A percentile compares a stretch with the other conserved stretches of the same genome.
phyloP scores from a whole-genome alignment of 805 yeast genomes.

The Metschnikowia baotianmanensis region DNA sequence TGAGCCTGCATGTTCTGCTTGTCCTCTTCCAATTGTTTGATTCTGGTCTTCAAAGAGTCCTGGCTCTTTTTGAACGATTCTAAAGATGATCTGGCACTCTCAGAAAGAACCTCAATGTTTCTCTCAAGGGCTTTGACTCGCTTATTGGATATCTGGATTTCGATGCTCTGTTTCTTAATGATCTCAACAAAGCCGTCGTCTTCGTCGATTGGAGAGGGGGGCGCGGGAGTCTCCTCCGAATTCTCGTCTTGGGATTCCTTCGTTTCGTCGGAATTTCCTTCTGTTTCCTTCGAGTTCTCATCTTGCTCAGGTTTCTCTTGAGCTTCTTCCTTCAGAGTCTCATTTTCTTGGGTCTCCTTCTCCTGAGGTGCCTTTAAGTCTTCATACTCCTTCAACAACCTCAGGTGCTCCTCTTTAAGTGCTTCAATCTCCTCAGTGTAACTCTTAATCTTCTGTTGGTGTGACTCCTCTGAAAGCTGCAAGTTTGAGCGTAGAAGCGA shows the following conservation, averaged over 20 bases:
- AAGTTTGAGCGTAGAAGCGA: neutral
- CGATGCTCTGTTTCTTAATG: conserved; percentile 1
- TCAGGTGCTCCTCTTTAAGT: conserved; percentile 3
- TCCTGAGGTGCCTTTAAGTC: conserved; percentile 2
- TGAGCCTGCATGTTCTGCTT: conserved; percentile 22
- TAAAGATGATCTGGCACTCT: conserved; percentile 13
- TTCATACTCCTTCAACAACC: conserved; percentile 1
- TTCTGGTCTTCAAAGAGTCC: conserved; percentile 11
- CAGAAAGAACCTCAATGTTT: conserved; percentile 16
- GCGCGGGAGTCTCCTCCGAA: no score
- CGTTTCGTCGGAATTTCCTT: no score
- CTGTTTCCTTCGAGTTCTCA: no score
- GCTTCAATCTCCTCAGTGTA: neutral
- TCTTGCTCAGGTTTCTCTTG: no score
- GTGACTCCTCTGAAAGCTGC: conserved; percentile 1
- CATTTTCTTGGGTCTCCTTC: neutral
- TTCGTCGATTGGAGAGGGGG: no score
- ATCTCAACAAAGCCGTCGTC: neutral
- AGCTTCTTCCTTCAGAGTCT: no score
- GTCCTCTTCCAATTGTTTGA: conserved; percentile 23
- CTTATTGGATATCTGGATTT: conserved; percentile 4
- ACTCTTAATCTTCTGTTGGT: neutral
- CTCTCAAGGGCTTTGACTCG: conserved; percentile 16
- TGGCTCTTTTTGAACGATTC: conserved; percentile 11
- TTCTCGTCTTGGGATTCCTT: no score